Percentiles rank a stretch among this genome's conserved stretches.
These are phyloP conservation scores for Brassica rapa DNA, from an alignment of 345 rosid genomes.

Conservation along the genomic window DNA sequence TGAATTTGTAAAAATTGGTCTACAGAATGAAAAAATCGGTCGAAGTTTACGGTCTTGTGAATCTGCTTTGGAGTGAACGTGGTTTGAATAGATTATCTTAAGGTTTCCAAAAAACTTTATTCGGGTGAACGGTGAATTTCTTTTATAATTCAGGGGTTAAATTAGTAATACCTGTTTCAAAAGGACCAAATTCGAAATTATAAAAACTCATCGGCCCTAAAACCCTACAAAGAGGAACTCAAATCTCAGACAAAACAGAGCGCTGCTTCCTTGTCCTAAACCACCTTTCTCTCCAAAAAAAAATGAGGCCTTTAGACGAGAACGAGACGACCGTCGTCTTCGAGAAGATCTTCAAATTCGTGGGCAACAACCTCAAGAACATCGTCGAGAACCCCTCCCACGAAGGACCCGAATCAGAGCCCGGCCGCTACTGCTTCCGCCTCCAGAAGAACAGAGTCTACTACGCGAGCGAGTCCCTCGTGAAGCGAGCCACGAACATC, in stretches of 20 bases:
- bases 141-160: background rate
- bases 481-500: conserved; percentile 82
- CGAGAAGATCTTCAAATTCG: conserved; percentile 80
- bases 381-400: conserved; percentile 79
- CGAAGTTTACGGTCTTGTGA: no score
- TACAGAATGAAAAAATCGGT: no score
- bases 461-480: conserved; percentile 79
- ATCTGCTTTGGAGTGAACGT: no score
- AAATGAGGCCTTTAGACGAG: conserved; percentile 87
- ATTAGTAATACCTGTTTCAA: background rate
- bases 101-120: background rate
- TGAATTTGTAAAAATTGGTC: no score
- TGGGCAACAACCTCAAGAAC: conserved; percentile 89
- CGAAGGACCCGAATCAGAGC: conserved; percentile 74
- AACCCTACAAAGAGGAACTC: conserved; percentile 15
- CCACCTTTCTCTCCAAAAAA: conserved; percentile 22
- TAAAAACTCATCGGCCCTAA: conserved; percentile 22
- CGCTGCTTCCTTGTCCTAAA: background rate
- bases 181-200: conserved; percentile 11
- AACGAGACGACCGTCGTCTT: conserved; percentile 80
- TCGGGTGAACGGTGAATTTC: background rate
- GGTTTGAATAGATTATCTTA: no score
- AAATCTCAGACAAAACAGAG: conserved; percentile 17
- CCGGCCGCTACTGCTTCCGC: conserved; percentile 89
- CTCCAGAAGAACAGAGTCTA: conserved; percentile 79